Evolutionary conservation across 2,329 filamentous ascomycete species (phyloP).

Genomic region (Neopestalotiopsis sp.): DNA sequence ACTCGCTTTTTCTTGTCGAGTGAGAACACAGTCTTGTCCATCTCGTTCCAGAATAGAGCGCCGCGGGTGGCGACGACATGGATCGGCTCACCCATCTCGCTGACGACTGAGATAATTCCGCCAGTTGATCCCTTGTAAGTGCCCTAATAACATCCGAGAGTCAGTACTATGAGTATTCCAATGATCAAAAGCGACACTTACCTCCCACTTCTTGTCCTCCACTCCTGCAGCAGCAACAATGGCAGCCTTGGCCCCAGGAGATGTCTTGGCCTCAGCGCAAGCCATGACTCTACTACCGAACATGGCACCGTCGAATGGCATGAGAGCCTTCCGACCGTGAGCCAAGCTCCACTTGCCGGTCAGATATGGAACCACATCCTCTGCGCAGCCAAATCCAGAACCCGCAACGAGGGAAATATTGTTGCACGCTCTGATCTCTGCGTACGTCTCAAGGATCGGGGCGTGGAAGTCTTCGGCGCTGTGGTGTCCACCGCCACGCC

Average conservation of each 20-base stretch:
- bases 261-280: constrained; percentile 49
- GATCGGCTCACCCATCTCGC: constrained; percentile 44
- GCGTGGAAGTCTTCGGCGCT: constrained; percentile 55
- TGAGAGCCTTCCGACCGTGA: constrained; percentile 44
- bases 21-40: constrained; percentile 39
- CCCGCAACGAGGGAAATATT: constrained; percentile 53
- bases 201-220: constrained; percentile 48
- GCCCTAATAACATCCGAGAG: neutral
- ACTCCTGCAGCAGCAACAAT: constrained; percentile 48
- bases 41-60: constrained; percentile 41
- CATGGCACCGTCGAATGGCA: constrained; percentile 52
- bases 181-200: constrained; percentile 26
- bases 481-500: constrained; percentile 54
- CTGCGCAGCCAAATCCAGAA: constrained; percentile 50
- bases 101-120: constrained; percentile 34
- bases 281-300: constrained; percentile 53
- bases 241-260: constrained; percentile 45
- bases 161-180: neutral
- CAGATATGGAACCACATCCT: constrained; percentile 52
- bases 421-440: constrained; percentile 45
- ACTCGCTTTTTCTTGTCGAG: constrained; percentile 40
- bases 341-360: constrained; percentile 47
- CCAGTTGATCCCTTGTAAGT: constrained; percentile 40
- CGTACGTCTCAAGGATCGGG: constrained; percentile 51
- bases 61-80: constrained; percentile 44